Conservation (phyloP, 1,284 basidiomycete genomes). For the Puccinia coronata region DNA sequence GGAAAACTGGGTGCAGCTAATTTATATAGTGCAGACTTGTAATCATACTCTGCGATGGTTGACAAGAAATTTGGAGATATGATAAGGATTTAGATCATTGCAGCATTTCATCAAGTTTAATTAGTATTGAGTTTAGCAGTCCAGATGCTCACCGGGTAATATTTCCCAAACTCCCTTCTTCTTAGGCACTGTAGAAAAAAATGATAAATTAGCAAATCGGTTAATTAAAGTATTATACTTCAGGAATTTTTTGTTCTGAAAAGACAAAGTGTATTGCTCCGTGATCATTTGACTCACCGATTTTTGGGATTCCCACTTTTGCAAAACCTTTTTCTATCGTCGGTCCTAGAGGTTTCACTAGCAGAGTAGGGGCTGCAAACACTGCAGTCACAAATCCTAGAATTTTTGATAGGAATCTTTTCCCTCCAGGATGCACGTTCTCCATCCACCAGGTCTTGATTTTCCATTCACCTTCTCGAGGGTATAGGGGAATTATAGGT, state of each 20-base stretch:
- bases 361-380: too few species aligned
- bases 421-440: neutral
- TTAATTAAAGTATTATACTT: too few species aligned
- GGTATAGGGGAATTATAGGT: neutral
- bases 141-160: neutral
- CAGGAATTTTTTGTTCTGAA: too few species aligned
- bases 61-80: too few species aligned
- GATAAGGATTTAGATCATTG: conserved; percentile 1
- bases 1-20: too few species aligned
- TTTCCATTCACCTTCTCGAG: conserved; percentile 5
- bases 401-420: neutral
- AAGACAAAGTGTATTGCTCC: too few species aligned
- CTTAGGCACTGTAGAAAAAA: neutral
- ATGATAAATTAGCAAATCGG: neutral
- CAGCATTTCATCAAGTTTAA: neutral
- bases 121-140: too few species aligned
- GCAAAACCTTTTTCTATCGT: too few species aligned
- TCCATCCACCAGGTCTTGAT: conserved; percentile 32
- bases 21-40: too few species aligned
- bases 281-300: conserved; percentile 1
- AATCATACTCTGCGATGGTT: too few species aligned
- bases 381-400: neutral
- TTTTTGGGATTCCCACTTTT: too few species aligned
- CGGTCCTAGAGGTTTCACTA: too few species aligned
- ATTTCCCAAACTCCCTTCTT: neutral